phyloP scores from a whole-genome alignment of 2,329 filamentous ascomycete genomes.

The Ceratocystiopsis brevicomis region DNA sequence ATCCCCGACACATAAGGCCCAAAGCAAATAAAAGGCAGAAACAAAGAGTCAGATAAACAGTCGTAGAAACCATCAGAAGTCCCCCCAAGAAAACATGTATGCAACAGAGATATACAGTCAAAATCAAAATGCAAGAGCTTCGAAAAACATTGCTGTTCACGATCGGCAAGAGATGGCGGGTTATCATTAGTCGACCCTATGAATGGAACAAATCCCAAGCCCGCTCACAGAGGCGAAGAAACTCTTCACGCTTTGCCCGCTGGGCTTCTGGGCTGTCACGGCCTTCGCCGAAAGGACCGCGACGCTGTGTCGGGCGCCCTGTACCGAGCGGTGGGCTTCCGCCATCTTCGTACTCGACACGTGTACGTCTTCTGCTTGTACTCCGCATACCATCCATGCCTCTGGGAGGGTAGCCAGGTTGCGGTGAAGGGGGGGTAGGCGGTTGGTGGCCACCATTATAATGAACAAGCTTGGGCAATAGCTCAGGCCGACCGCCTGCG shows the following conservation, averaged over 20 bases:
- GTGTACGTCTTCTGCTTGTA: constrained; percentile 51
- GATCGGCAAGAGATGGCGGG: too few species aligned
- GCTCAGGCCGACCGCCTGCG: constrained; percentile 76
- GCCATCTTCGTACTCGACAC: constrained; percentile 88
- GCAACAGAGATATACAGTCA: neutral
- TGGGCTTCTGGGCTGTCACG: constrained; percentile 70
- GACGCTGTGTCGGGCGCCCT: constrained; percentile 41
- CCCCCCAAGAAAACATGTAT: neutral
- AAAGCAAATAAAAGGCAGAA: neutral
- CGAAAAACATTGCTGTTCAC: too few species aligned
- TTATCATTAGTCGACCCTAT: constrained; percentile 17
- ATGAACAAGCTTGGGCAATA: constrained; percentile 84
- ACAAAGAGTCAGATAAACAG: neutral
- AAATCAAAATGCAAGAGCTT: neutral
- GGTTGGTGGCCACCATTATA: constrained; percentile 77
- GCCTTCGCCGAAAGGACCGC: constrained; percentile 62
- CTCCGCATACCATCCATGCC: constrained; percentile 32
- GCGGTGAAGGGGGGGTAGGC: constrained; percentile 71
- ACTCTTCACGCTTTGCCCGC: constrained; percentile 79
- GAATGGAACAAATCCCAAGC: constrained; percentile 98
- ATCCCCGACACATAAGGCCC: neutral
- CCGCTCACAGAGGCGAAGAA: constrained; percentile 64
- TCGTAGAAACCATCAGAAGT: neutral
- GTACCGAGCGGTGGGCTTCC: constrained; percentile 68
- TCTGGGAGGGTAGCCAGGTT: constrained; percentile 27